These are phyloP conservation scores for Guadua angustifolia DNA, from an alignment of 176 grass and related monocot genomes.

Conservation along the genomic window DNA sequence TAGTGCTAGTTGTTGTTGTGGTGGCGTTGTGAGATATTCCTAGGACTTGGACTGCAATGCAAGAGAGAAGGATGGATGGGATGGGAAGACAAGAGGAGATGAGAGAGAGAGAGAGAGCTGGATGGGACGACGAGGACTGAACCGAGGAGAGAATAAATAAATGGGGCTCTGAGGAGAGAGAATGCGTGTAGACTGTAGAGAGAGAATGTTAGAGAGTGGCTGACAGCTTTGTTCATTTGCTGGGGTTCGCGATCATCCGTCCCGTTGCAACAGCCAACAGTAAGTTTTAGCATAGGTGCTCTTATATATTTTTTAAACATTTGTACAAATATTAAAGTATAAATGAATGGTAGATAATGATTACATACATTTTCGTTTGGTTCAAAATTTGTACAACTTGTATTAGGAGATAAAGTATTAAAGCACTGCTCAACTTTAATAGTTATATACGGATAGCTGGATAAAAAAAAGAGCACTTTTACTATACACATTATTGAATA, in stretches of 20 bases:
- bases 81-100: not conserved
- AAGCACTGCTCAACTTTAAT: too few species aligned
- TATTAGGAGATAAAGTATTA: too few species aligned
- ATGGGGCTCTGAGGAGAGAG: slow-evolving; percentile 3
- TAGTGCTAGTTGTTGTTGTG: not conserved
- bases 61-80: not conserved
- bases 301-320: too few species aligned
- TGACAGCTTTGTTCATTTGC: not conserved
- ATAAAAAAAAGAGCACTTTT: too few species aligned
- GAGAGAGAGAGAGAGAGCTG: not conserved
- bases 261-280: too few species aligned
- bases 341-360: too few species aligned
- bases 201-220: slow-evolving; percentile 3
- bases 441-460: too few species aligned
- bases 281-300: too few species aligned
- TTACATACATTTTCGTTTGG: too few species aligned
- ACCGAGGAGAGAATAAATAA: slow-evolving; percentile 37
- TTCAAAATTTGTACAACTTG: too few species aligned
- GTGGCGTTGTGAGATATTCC: slow-evolving; percentile 41
- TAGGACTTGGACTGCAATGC: slow-evolving; percentile 33
- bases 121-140: slow-evolving; percentile 20
- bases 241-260: not conserved
- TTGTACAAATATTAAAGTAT: too few species aligned
- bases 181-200: slow-evolving; percentile 6
- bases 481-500: too few species aligned